Evolutionary conservation across 1,139 yeast species (phyloP).

Genomic region (Torulaspora pretoriensis): DNA sequence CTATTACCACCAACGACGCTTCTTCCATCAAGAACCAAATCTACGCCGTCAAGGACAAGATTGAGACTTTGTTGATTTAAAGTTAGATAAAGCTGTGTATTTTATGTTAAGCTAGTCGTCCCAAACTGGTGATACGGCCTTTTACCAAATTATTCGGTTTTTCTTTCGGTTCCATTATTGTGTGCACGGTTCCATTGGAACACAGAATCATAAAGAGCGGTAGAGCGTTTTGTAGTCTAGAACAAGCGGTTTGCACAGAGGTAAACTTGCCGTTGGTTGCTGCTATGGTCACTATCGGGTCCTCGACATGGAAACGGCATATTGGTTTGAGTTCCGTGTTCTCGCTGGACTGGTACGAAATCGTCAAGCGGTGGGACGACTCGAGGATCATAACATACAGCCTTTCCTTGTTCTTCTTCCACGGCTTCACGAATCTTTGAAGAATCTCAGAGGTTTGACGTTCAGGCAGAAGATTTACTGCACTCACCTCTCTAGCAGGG

Average conservation of each 20-base stretch:
- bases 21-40: slow-evolving; percentile 96
- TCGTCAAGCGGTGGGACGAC: not conserved
- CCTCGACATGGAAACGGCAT: slow-evolving; percentile 2
- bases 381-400: not conserved
- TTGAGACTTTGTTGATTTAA: slow-evolving; percentile 92
- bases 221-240: slow-evolving; percentile 4
- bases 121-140: not conserved
- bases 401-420: not conserved
- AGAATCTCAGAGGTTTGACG: not conserved
- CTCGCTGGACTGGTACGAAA: not conserved
- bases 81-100: slow-evolving; percentile 1
- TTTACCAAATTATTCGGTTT: not conserved
- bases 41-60: slow-evolving; percentile 96
- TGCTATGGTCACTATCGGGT: slow-evolving; percentile 2
- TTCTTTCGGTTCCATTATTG: slow-evolving; percentile 11
- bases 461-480: not conserved
- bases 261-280: not conserved
- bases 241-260: not conserved
- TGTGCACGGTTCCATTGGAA: slow-evolving; percentile 25
- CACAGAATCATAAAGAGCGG: slow-evolving; percentile 31
- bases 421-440: not conserved
- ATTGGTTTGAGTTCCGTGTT: not conserved
- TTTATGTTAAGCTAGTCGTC: slow-evolving; percentile 1
- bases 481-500: not conserved
- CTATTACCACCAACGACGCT: slow-evolving; percentile 97